These are phyloP conservation scores for Pseudogymnoascus destructans DNA, from an alignment of 2,329 filamentous ascomycete genomes.

Conservation along the genomic window DNA sequence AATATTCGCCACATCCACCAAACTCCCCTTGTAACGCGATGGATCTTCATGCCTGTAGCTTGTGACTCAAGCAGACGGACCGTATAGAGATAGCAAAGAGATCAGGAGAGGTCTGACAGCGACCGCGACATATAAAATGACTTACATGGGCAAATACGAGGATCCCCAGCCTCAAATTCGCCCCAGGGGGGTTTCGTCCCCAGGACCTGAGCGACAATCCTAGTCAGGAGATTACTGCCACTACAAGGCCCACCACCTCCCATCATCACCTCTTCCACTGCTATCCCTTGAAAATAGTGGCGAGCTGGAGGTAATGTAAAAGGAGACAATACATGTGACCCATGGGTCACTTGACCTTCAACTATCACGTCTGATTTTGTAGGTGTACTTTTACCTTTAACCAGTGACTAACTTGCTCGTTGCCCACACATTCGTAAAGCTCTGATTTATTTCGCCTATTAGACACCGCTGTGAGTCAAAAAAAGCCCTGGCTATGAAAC, in stretches of 20 bases:
- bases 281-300: not conserved
- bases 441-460: not conserved
- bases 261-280: not conserved
- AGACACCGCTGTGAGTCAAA: conserved; percentile 1
- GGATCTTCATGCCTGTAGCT: not conserved
- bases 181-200: not conserved
- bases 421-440: not conserved
- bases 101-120: not conserved
- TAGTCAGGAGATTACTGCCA: not conserved
- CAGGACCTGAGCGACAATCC: not conserved
- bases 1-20: not conserved
- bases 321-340: not conserved
- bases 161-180: not conserved
- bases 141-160: not conserved
- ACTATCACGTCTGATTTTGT: not conserved
- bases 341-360: not conserved
- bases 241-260: not conserved
- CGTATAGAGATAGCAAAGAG: not conserved
- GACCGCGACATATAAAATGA: not conserved
- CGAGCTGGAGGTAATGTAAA: not conserved
- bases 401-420: not conserved
- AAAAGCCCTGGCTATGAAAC: conserved; percentile 17
- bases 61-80: not conserved
- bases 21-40: not conserved
- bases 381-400: not conserved